A percentile compares a stretch with the other conserved stretches of the same genome.
These are phyloP conservation scores for Geranium brycei DNA, from an alignment of 345 rosid species.

Conservation along the genomic window DNA sequence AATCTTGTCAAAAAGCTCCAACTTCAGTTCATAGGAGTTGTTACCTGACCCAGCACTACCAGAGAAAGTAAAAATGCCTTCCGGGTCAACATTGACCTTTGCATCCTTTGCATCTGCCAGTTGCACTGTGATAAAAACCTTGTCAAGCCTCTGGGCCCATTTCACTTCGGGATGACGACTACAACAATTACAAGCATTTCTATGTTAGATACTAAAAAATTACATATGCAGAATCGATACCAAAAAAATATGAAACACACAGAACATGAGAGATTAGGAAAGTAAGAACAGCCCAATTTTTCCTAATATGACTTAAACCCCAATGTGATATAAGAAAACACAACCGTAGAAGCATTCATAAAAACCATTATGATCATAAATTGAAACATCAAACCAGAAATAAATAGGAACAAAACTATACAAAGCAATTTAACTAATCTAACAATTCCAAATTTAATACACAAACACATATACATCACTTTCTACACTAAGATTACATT, in stretches of 20 bases:
- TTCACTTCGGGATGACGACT: constrained; percentile 83
- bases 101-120: constrained; percentile 66
- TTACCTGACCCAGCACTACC: constrained; percentile 59
- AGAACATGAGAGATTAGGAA: background rate
- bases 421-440: too few species aligned
- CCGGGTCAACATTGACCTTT: constrained; percentile 64
- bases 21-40: constrained; percentile 44
- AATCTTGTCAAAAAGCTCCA: constrained; percentile 79
- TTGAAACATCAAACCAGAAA: too few species aligned
- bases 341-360: too few species aligned
- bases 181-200: constrained; percentile 1
- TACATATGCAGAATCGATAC: background rate
- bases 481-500: too few species aligned
- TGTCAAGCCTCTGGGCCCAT: constrained; percentile 76
- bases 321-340: too few species aligned
- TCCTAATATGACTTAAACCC: too few species aligned
- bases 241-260: background rate
- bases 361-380: too few species aligned
- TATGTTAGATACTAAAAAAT: background rate
- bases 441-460: too few species aligned
- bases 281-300: too few species aligned
- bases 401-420: too few species aligned
- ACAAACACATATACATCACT: too few species aligned
- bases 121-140: constrained; percentile 53
- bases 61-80: constrained; percentile 59